Conservation (phyloP, 768 basidiomycete species). For the Boletus rubropictus region DNA sequence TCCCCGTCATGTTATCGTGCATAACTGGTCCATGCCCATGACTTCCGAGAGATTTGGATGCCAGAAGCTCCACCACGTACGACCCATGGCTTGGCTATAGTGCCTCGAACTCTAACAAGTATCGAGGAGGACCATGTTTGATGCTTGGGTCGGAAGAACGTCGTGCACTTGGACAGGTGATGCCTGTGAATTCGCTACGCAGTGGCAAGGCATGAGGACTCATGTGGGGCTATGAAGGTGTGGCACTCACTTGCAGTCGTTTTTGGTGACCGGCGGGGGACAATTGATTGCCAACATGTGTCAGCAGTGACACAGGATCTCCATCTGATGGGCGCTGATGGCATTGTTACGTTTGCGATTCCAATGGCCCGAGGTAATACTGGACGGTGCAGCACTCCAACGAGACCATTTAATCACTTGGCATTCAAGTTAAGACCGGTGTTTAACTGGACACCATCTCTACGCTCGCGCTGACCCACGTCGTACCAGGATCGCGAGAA, state of each 20-base stretch:
- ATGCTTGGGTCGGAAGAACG: neutral
- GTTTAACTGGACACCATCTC: neutral
- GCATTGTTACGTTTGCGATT: too few relatives aligned
- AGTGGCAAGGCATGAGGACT: too few relatives aligned
- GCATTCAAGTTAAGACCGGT: neutral
- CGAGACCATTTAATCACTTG: neutral
- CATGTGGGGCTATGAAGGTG: too few relatives aligned
- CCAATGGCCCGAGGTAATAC: conserved; percentile 1
- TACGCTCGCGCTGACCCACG: neutral
- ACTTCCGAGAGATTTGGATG: conserved; percentile 1
- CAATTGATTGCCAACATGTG: neutral
- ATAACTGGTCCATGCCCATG: conserved; percentile 3
- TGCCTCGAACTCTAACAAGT: neutral
- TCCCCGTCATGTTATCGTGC: conserved; percentile 14
- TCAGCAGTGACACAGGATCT: too few relatives aligned
- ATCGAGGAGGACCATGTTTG: neutral
- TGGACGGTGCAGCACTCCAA: neutral
- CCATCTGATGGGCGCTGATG: conserved; percentile 13
- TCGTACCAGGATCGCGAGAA: neutral
- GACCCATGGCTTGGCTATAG: neutral
- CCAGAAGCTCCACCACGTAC: neutral
- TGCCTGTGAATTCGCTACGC: neutral
- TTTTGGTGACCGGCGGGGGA: conserved; percentile 9
- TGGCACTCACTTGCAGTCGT: neutral
- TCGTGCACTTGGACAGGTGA: neutral